These are phyloP conservation scores for Acanthamoeba royreba DNA, from an alignment of 208 protist genomes.

Conservation along the genomic window DNA sequence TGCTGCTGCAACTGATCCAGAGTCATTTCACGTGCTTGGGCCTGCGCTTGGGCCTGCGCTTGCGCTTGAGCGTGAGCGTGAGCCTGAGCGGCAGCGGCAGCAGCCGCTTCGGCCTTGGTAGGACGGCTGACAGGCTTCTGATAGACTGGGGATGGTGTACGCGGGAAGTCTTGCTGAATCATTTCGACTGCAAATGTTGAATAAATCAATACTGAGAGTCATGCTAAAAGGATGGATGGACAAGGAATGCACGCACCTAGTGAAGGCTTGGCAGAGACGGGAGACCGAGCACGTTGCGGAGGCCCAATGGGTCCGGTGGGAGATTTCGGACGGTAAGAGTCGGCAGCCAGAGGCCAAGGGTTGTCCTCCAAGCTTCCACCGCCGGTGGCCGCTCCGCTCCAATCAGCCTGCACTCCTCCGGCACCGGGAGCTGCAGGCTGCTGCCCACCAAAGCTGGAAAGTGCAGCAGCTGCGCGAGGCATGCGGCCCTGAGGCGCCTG, in stretches of 20 bases:
- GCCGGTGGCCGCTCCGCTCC: not conserved
- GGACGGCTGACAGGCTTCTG: constrained; percentile 16
- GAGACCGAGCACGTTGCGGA: not conserved
- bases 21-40: not conserved
- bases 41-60: no score
- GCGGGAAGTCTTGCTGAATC: constrained; percentile 49
- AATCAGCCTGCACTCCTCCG: not conserved
- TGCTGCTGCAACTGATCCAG: not conserved
- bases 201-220: not conserved
- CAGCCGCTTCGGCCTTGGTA: not conserved
- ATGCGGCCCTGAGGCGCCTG: not conserved
- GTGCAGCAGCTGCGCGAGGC: not conserved
- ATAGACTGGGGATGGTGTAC: constrained; percentile 49
- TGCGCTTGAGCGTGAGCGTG: not conserved
- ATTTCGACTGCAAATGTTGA: constrained; percentile 5
- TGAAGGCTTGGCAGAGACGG: not conserved
- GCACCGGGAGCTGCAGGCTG: not conserved
- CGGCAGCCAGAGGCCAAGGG: not conserved
- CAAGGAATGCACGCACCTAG: not conserved
- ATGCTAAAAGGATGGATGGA: not conserved
- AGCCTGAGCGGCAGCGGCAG: not conserved
- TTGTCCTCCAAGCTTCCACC: no score
- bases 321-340: not conserved
- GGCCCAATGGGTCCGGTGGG: not conserved
- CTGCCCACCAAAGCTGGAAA: not conserved